A percentile compares a stretch with the other conserved stretches of the same genome.
Conservation (phyloP, 371 early-diverging fungal species). For the Mucor velutinosus region DNA sequence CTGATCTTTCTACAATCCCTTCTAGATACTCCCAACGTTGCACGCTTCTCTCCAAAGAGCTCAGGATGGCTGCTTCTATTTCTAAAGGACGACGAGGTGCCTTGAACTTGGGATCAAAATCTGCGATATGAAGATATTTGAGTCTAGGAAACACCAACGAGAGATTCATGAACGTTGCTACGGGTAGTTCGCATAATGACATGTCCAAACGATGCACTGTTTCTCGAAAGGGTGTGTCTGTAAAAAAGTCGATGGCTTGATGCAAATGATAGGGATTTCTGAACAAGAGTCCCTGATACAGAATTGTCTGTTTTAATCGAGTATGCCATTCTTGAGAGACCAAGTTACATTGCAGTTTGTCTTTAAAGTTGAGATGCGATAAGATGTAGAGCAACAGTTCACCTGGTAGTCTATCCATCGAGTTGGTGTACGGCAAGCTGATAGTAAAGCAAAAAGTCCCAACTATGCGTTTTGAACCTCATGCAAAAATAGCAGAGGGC, state of each 20-base stretch:
- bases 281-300: neutral
- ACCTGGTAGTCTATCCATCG: neutral
- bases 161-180: neutral
- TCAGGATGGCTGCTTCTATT: neutral
- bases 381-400: neutral
- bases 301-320: neutral
- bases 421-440: too few species aligned
- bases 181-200: neutral
- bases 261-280: neutral
- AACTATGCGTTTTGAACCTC: too few species aligned
- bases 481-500: too few species aligned
- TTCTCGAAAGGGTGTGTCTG: neutral
- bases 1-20: neutral
- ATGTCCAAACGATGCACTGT: neutral
- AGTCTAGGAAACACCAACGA: neutral
- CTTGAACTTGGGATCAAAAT: neutral
- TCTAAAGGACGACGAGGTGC: neutral
- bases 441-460: too few species aligned
- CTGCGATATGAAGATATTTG: neutral
- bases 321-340: neutral
- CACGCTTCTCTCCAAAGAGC: neutral
- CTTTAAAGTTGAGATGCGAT: neutral
- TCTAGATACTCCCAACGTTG: neutral
- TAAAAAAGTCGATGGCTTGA: neutral
- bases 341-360: neutral